Conservation (phyloP, 441 rosid genomes). For the Bruguiera hainesii region DNA sequence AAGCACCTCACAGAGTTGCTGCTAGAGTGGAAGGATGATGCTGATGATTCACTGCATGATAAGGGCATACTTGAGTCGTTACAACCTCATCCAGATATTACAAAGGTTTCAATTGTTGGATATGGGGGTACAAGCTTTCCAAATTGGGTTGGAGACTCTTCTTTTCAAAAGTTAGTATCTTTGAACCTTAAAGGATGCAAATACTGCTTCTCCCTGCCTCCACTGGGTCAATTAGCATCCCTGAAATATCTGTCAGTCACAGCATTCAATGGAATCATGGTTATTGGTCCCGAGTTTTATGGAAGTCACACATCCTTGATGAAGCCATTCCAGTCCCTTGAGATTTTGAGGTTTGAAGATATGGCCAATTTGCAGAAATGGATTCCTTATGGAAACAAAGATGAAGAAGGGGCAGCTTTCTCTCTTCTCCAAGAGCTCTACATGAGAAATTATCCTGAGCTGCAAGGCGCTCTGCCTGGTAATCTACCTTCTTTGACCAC, state of each 20-base stretch:
- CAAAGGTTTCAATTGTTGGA: not conserved
- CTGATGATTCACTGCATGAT: not conserved
- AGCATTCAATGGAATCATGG: not conserved
- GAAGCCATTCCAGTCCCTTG: not conserved
- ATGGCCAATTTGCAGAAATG: not conserved
- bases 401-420: slow-evolving; percentile 16
- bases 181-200: not conserved
- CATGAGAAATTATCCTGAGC: slow-evolving; percentile 20
- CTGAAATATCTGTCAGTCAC: slow-evolving; percentile 21
- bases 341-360: not conserved
- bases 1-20: slow-evolving; percentile 8
- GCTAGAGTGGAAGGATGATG: slow-evolving; percentile 18
- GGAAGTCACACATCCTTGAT: not conserved
- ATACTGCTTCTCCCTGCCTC: not conserved
- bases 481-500: slow-evolving; percentile 17
- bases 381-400: not conserved
- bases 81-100: slow-evolving; percentile 2
- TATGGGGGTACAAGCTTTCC: slow-evolving; percentile 13
- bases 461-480: slow-evolving; percentile 14
- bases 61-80: not conserved
- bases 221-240: slow-evolving; percentile 17
- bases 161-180: slow-evolving; percentile 5
- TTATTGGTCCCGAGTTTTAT: not conserved
- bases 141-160: slow-evolving; percentile 2
- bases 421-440: slow-evolving; percentile 25